A percentile compares a stretch with the other conserved stretches of the same genome.
Conservation (phyloP, 345 rosid species). For the Eucalyptus caleyi region DNA sequence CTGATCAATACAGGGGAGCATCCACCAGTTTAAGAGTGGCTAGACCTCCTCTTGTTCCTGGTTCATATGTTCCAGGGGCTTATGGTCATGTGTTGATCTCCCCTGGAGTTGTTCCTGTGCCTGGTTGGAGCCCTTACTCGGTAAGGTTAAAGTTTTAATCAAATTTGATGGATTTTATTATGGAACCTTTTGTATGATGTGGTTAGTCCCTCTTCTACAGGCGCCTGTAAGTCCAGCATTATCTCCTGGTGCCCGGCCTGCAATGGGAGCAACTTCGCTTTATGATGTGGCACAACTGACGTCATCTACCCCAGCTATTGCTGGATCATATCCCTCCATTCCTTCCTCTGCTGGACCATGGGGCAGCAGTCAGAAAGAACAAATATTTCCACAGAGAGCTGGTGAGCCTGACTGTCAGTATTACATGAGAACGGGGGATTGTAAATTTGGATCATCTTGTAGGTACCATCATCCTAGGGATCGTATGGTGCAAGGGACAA, state of each 20-base stretch:
- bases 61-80: constrained; percentile 55
- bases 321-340: constrained; percentile 31
- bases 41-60: constrained; percentile 69
- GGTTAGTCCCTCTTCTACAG: constrained; percentile 43
- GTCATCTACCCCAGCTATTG: constrained; percentile 49
- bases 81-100: constrained; percentile 69
- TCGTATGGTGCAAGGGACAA: constrained; percentile 38
- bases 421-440: constrained; percentile 83
- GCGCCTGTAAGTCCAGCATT: constrained; percentile 42
- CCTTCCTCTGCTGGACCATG: constrained; percentile 35
- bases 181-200: constrained; percentile 5
- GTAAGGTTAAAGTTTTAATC: constrained; percentile 20
- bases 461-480: constrained; percentile 90
- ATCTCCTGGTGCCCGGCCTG: constrained; percentile 44
- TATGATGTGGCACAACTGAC: constrained; percentile 50
- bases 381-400: constrained; percentile 88
- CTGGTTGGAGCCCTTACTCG: constrained; percentile 67
- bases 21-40: constrained; percentile 58
- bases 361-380: constrained; percentile 48
- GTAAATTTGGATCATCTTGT: constrained; percentile 85
- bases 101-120: constrained; percentile 55
- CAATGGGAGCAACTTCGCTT: constrained; percentile 45
- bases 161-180: constrained; percentile 7
- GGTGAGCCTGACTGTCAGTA: constrained; percentile 87
- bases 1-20: constrained; percentile 71